These are phyloP conservation scores for Hypholoma sublateritium DNA, from an alignment of 768 basidiomycete species.

Conservation along the genomic window DNA sequence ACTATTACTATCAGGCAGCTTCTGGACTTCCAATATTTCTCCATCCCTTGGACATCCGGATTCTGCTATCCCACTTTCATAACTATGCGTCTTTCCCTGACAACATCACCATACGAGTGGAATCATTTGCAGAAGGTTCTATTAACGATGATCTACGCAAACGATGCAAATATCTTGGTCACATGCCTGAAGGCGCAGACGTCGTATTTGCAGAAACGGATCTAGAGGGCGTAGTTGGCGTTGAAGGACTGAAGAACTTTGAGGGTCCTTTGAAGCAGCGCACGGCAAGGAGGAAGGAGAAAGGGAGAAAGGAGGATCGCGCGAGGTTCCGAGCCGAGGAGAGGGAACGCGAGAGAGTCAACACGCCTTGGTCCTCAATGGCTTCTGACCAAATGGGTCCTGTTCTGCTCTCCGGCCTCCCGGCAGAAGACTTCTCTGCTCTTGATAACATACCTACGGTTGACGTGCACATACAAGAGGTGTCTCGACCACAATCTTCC, in stretches of 20 bases:
- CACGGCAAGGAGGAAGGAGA: constrained; percentile 72
- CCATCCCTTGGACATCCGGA: constrained; percentile 94
- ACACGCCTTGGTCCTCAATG: constrained; percentile 19
- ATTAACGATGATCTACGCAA: constrained; percentile 93
- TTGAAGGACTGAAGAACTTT: constrained; percentile 76
- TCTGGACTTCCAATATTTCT: constrained; percentile 91
- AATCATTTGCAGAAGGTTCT: constrained; percentile 70
- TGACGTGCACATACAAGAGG: neutral
- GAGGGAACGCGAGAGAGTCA: constrained; percentile 62
- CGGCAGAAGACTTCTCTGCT: constrained; percentile 23
- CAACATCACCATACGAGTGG: constrained; percentile 76
- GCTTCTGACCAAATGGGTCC: constrained; percentile 12
- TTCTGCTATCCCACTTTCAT: constrained; percentile 81
- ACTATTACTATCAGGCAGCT: constrained; percentile 94
- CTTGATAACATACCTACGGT: constrained; percentile 9
- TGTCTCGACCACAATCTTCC: constrained; percentile 1
- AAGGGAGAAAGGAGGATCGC: constrained; percentile 82
- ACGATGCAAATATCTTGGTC: constrained; percentile 93
- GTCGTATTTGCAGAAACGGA: constrained; percentile 94
- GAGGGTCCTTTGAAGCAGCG: constrained; percentile 81
- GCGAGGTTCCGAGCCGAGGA: constrained; percentile 81
- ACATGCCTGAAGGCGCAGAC: constrained; percentile 89
- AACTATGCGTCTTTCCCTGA: constrained; percentile 85
- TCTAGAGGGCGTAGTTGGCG: constrained; percentile 73
- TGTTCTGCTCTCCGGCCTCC: constrained; percentile 21